phyloP scores from a whole-genome alignment of 139 green algal species.

The Deuterostichococcus epilithicus region DNA sequence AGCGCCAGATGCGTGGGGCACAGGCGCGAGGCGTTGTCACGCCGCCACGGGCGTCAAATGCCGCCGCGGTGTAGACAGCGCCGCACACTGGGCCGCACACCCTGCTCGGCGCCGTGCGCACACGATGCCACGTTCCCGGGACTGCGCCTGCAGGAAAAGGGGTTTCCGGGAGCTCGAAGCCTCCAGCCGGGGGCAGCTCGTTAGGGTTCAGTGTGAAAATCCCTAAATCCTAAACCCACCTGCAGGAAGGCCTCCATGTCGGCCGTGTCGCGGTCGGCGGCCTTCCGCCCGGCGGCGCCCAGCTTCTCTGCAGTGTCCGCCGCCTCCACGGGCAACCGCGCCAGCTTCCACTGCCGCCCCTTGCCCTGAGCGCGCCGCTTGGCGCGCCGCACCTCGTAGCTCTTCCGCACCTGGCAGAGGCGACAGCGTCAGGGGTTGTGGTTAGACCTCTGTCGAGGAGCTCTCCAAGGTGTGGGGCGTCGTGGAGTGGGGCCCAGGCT shows the following conservation, averaged over 20 bases:
- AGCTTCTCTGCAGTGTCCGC: slow-evolving; percentile 30
- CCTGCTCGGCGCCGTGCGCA: slow-evolving; percentile 13
- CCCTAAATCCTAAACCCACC: slow-evolving; percentile 18
- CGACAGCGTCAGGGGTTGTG: background rate
- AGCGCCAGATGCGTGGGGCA: background rate
- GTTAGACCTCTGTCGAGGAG: too few relatives aligned
- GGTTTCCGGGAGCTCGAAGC: background rate
- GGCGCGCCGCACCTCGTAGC: slow-evolving; percentile 82
- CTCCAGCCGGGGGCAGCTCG: background rate
- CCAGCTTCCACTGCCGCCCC: slow-evolving; percentile 70
- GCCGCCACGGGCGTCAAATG: too few relatives aligned
- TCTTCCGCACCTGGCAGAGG: slow-evolving; percentile 64
- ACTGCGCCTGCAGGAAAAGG: background rate
- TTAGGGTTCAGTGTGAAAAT: too few relatives aligned
- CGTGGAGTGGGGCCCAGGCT: too few relatives aligned
- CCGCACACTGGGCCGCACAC: background rate
- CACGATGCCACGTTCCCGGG: slow-evolving; percentile 41
- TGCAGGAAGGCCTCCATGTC: slow-evolving; percentile 86
- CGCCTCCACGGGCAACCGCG: slow-evolving; percentile 71
- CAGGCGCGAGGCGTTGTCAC: background rate
- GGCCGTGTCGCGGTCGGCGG: slow-evolving; percentile 26
- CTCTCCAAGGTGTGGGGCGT: too few relatives aligned
- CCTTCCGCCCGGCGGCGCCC: background rate
- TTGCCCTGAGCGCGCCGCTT: slow-evolving; percentile 42
- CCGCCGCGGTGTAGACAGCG: background rate